These are phyloP conservation scores for Pseudocercospora vitis DNA, from an alignment of 2,329 filamentous ascomycete species.

Conservation along the genomic window DNA sequence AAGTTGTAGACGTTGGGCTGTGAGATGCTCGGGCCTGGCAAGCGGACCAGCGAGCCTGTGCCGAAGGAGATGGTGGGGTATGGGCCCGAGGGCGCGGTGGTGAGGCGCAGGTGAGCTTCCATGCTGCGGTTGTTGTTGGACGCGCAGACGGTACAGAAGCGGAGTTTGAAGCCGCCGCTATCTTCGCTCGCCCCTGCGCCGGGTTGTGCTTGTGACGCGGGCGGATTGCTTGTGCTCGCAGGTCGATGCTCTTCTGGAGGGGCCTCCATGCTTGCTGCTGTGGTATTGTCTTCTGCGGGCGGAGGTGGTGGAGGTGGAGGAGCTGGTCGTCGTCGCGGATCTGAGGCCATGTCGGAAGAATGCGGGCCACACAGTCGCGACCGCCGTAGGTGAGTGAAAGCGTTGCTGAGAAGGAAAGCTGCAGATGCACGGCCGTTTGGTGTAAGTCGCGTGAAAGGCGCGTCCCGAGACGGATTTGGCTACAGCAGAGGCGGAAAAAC, in stretches of 20 bases:
- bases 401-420: background rate
- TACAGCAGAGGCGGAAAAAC: too few relatives aligned
- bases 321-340: conserved; percentile 34
- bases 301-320: conserved; percentile 49
- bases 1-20: conserved; percentile 98
- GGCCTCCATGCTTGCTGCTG: conserved; percentile 2
- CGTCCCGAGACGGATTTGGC: background rate
- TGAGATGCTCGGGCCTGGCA: conserved; percentile 85
- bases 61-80: conserved; percentile 99
- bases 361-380: background rate
- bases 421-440: background rate
- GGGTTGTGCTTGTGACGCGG: too few relatives aligned
- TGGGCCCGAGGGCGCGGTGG: conserved; percentile 57
- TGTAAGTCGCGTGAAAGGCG: background rate
- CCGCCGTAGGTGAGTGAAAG: background rate
- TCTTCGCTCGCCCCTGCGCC: too few relatives aligned
- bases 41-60: conserved; percentile 87
- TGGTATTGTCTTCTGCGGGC: conserved; percentile 36
- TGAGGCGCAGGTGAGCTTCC: conserved; percentile 95
- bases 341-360: conserved; percentile 40
- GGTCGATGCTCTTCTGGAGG: conserved; percentile 14
- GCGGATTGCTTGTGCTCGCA: conserved; percentile 33
- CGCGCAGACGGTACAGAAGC: conserved; percentile 98
- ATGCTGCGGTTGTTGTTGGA: conserved; percentile 99
- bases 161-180: conserved; percentile 69